Conservation (phyloP, 306 rosid genomes). For the Rosa chinensis region DNA sequence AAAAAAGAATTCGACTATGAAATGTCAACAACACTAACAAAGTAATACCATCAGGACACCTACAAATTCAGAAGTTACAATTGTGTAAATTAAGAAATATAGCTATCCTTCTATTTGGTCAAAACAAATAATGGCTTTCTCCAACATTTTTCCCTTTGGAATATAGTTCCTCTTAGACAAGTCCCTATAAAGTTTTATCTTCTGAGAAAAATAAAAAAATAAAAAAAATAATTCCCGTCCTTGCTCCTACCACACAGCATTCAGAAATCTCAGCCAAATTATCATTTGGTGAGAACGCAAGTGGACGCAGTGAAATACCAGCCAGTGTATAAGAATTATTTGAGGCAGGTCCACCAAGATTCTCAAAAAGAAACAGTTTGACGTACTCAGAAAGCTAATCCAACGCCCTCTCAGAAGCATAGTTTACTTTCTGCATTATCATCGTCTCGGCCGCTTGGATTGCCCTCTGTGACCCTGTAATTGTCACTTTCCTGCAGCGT, state of each 20-base stretch:
- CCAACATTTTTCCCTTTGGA: constrained; percentile 35
- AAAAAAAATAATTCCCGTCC: constrained; percentile 20
- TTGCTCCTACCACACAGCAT: constrained; percentile 43
- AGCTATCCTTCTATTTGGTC: constrained; percentile 55
- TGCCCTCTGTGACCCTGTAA: constrained; percentile 94
- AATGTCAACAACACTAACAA: constrained; percentile 30
- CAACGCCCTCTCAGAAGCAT: constrained; percentile 78
- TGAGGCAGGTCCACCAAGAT: constrained; percentile 40
- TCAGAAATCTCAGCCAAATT: constrained; percentile 33
- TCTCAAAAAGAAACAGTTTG: constrained; percentile 31
- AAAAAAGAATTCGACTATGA: constrained; percentile 5
- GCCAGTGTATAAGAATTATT: constrained; percentile 40
- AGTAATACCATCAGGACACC: constrained; percentile 33
- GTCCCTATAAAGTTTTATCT: constrained; percentile 38
- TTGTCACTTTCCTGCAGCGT: constrained; percentile 87
- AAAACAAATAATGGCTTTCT: constrained; percentile 40
- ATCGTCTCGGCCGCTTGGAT: constrained; percentile 79
- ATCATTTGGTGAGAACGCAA: constrained; percentile 32
- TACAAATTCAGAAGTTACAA: constrained; percentile 47
- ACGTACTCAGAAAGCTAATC: constrained; percentile 39
- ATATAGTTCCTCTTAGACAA: constrained; percentile 38
- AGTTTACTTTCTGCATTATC: constrained; percentile 92
- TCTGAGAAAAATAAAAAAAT: constrained; percentile 30
- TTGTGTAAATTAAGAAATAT: constrained; percentile 44
- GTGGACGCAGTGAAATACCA: constrained; percentile 44